Conservation (phyloP, 257 asterid species). For the Ballota nigra region DNA sequence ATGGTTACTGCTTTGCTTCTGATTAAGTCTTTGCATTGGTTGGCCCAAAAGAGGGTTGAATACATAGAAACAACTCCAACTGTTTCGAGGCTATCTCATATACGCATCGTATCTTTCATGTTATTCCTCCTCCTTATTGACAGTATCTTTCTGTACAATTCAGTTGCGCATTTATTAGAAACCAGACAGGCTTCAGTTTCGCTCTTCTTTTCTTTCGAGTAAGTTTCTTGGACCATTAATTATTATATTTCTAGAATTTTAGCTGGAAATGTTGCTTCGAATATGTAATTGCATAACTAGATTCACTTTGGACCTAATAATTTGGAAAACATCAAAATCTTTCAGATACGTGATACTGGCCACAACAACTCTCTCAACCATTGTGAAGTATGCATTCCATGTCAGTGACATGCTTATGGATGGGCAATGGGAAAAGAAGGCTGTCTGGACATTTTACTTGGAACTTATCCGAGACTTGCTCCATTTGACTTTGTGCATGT, state of each 20-base stretch:
- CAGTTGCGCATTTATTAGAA: conserved; percentile 53
- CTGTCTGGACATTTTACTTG: conserved; percentile 88
- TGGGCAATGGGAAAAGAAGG: conserved; percentile 94
- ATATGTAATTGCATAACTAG: not conserved
- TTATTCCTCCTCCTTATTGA: conserved; percentile 74
- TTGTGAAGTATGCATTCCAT: conserved; percentile 78
- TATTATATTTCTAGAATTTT: not conserved
- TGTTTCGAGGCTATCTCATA: conserved; percentile 60
- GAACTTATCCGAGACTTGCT: conserved; percentile 84
- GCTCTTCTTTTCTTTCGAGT: conserved; percentile 89
- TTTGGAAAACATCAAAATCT: conserved; percentile 6
- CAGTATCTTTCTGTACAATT: conserved; percentile 58
- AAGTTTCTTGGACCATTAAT: conserved; percentile 32
- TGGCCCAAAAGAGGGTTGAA: conserved; percentile 96
- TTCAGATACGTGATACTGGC: conserved; percentile 83
- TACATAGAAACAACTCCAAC: conserved; percentile 89
- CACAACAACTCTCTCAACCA: conserved; percentile 69
- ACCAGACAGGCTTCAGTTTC: conserved; percentile 82
- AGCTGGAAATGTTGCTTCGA: not conserved
- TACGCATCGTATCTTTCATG: conserved; percentile 80
- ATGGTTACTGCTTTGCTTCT: conserved; percentile 85
- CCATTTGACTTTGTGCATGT: conserved; percentile 85
- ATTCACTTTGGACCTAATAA: not conserved
- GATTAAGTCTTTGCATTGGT: conserved; percentile 90
- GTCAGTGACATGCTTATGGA: conserved; percentile 90